Base-by-base conservation (phyloP, 306 rosid genomes). In the Argentina anserina region DNA sequence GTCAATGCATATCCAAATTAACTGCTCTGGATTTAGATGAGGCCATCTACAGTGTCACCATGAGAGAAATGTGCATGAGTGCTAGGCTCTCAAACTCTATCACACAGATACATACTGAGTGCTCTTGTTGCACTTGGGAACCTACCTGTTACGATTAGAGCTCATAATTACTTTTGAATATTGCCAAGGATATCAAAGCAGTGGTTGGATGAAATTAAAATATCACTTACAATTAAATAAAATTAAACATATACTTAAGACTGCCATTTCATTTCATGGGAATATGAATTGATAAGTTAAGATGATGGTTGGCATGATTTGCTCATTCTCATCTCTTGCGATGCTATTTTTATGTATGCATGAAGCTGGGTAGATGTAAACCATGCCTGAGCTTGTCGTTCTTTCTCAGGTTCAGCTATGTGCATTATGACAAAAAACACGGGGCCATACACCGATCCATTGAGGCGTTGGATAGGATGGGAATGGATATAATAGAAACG, bases 401-500 rank as follows among this genome's bases (percentile, higher is more conserved):
- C 67, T 65, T 65, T 73, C 58, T 69, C 89, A 95, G 99, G 80
- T 95, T 95, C 80, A 88, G 81, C 75, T 92, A 81, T 82, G 77
- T 21, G 72, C 87, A 87, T 82, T 84, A 91, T 79, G 93, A 95
- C 83, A 91, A 95, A 89, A 86, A 87, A 74, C 97, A 91, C 8
- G 97, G 99, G 39, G 81, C 99, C 43, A 90, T 95, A 79, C 69
- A 95, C 88, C 90, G 87, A 78, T 95, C 97, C 49, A 95, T 95
- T 66, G 99, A 95, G 84, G 97, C 92, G 52, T 75, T 95, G 82
- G 99, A 95, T 79, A 84, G 50, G 83, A 95, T 92, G 97, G 97
- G 99, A 72, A 95, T 95, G 97, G 97, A 87, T 67, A 87, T 88
- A 76, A 95, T 95, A 64, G 99, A 95, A 88, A 81, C 92, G 9